A percentile compares a stretch with the other conserved stretches of the same genome.
Evolutionary conservation across 305 asterid species (phyloP).

Genomic region (Ilex paraguariensis): DNA sequence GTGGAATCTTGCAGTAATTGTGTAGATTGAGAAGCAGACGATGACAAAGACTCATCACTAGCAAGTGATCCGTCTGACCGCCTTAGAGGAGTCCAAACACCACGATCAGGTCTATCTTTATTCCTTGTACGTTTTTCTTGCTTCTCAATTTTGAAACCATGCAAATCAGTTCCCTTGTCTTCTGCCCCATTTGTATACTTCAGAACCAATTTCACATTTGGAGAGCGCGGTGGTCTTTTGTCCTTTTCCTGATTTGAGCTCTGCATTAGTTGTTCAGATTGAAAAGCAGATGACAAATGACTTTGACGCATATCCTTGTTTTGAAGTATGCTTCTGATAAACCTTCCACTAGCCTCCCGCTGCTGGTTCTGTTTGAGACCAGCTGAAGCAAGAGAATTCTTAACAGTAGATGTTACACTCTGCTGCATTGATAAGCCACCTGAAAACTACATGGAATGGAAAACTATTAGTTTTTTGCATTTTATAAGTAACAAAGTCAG

Average conservation of each 20-base stretch:
- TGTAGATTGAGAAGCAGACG: slow-evolving; percentile 52
- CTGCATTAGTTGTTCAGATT: slow-evolving; percentile 41
- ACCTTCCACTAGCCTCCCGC: slow-evolving; percentile 77
- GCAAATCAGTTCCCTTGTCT: slow-evolving; percentile 49
- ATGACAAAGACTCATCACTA: slow-evolving; percentile 65
- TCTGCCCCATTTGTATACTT: slow-evolving; percentile 55
- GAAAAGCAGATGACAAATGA: slow-evolving; percentile 36
- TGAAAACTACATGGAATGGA: slow-evolving; percentile 38
- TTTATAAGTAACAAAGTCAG: too few relatives aligned
- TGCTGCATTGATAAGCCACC: slow-evolving; percentile 39
- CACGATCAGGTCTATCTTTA: slow-evolving; percentile 91
- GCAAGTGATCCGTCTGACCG: slow-evolving; percentile 71
- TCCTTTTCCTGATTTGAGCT: slow-evolving; percentile 50
- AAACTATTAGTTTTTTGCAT: too few relatives aligned
- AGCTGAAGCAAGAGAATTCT: slow-evolving; percentile 36
- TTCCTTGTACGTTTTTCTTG: slow-evolving; percentile 64
- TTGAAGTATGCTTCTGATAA: slow-evolving; percentile 67
- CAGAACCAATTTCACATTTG: slow-evolving; percentile 43
- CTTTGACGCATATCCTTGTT: slow-evolving; percentile 54
- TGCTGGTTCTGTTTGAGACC: slow-evolving; percentile 50
- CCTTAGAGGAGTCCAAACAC: slow-evolving; percentile 83
- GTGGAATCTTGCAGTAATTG: slow-evolving; percentile 38
- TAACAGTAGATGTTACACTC: slow-evolving; percentile 35
- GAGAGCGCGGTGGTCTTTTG: slow-evolving; percentile 74
- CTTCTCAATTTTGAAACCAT: slow-evolving; percentile 37